phyloP scores from a whole-genome alignment of 1,284 basidiomycete species.

The Cryptococcus amylolentus region DNA sequence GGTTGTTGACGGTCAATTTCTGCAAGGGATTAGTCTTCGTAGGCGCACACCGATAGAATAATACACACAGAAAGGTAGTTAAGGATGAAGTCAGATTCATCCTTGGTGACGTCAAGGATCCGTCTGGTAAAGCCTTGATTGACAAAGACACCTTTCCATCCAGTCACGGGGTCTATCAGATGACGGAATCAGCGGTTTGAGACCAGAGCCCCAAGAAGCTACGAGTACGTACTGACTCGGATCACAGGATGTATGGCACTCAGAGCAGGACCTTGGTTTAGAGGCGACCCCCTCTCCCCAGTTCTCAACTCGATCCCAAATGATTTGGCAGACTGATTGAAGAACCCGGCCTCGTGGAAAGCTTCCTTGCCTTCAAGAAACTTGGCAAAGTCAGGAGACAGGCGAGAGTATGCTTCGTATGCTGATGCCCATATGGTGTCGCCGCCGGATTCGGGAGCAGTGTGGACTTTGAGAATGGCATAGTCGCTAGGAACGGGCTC shows the following conservation, averaged over 20 bases:
- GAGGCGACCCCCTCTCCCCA: slow-evolving; percentile 55
- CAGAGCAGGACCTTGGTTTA: slow-evolving; percentile 59
- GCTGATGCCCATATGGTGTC: slow-evolving; percentile 54
- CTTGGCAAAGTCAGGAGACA: slow-evolving; percentile 58
- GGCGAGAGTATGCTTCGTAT: slow-evolving; percentile 58
- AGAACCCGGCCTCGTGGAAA: slow-evolving; percentile 58
- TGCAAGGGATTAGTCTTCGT: slow-evolving; percentile 38
- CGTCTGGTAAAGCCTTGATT: slow-evolving; percentile 61
- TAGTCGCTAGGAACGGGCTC: slow-evolving; percentile 66
- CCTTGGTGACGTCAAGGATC: slow-evolving; percentile 59
- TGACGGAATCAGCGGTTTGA: neutral
- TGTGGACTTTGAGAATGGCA: slow-evolving; percentile 58
- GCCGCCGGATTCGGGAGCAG: slow-evolving; percentile 54
- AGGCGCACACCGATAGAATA: neutral
- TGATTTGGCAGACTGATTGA: slow-evolving; percentile 49
- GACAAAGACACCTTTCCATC: slow-evolving; percentile 68
- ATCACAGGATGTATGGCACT: slow-evolving; percentile 56
- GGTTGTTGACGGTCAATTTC: slow-evolving; percentile 50
- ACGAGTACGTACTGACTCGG: slow-evolving; percentile 11
- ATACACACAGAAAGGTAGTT: slow-evolving; percentile 24
- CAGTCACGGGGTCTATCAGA: slow-evolving; percentile 54
- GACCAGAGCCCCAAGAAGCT: neutral
- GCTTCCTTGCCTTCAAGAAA: slow-evolving; percentile 62
- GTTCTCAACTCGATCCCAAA: slow-evolving; percentile 27
- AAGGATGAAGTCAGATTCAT: slow-evolving; percentile 56